A percentile compares a stretch with the other conserved stretches of the same genome.
Evolutionary conservation across 2,329 filamentous ascomycete genomes (phyloP).

Genomic region (Stemphylium vesicarium): DNA sequence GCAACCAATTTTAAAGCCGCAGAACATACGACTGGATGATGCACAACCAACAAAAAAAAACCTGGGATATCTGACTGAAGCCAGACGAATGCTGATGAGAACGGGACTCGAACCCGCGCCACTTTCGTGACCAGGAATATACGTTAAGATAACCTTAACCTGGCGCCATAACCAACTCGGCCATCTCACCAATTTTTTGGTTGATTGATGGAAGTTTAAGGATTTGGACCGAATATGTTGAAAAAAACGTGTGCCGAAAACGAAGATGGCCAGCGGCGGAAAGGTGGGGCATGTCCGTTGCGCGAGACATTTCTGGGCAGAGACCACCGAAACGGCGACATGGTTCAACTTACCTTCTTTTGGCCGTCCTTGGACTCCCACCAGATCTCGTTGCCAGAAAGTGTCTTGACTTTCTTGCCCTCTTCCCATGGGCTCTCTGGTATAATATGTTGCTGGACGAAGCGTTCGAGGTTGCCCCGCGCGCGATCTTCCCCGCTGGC

Average conservation of each 20-base stretch:
- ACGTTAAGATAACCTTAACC: constrained; percentile 37
- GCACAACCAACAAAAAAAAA: constrained; percentile 21
- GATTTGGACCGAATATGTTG: constrained; percentile 3
- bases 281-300: constrained; percentile 6
- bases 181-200: constrained; percentile 17
- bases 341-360: constrained; percentile 62
- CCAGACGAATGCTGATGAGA: constrained; percentile 48
- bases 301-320: background rate
- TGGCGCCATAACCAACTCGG: constrained; percentile 44
- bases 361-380: constrained; percentile 77
- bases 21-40: background rate
- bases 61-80: constrained; percentile 28
- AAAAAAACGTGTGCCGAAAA: background rate
- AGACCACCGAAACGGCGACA: constrained; percentile 6
- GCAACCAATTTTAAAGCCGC: too few relatives aligned
- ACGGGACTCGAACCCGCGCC: constrained; percentile 51
- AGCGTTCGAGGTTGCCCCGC: constrained; percentile 74
- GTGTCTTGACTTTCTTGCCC: constrained; percentile 68
- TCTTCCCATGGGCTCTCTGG: constrained; percentile 76
- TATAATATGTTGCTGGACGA: constrained; percentile 87
- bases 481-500: constrained; percentile 77
- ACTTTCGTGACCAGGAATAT: constrained; percentile 49
- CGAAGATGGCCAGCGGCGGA: constrained; percentile 4
- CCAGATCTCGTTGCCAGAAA: constrained; percentile 76
- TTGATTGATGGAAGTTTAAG: constrained; percentile 16